Percentiles rank a stretch among this genome's conserved stretches.
Evolutionary conservation across 164 flowering plant species (phyloP).

Genomic region (Malania oleifera): DNA sequence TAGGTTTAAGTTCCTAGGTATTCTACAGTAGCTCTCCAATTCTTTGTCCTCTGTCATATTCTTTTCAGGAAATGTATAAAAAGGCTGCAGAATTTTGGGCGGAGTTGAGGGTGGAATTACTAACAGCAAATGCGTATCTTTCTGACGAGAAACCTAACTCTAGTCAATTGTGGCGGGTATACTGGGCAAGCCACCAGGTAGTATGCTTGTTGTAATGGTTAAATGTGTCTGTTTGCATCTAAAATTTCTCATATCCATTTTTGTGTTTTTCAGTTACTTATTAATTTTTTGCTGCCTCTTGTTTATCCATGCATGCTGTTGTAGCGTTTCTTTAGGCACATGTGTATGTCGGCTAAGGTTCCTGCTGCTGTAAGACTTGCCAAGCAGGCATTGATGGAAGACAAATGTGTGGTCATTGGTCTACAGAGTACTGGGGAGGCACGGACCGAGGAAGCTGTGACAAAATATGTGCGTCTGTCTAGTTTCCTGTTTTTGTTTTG

Average conservation of each 20-base stretch:
- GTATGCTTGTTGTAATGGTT: neutral
- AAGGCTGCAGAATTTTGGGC: conserved; percentile 98
- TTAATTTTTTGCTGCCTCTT: neutral
- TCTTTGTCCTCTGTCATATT: neutral
- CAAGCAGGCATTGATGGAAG: conserved; percentile 64
- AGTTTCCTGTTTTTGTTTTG: neutral
- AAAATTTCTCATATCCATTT: neutral
- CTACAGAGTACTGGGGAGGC: conserved; percentile 99
- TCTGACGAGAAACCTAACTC: conserved; percentile 62
- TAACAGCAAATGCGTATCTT: conserved; percentile 71
- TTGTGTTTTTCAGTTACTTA: neutral
- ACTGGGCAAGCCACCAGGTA: conserved; percentile 99
- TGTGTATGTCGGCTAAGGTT: conserved; percentile 99
- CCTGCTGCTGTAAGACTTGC: conserved; percentile 82
- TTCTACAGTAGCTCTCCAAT: neutral
- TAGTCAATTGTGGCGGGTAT: conserved; percentile 82
- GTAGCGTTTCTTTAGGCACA: conserved; percentile 96
- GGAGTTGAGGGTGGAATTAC: conserved; percentile 76
- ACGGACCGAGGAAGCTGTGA: conserved; percentile 93
- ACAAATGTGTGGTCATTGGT: conserved; percentile 94
- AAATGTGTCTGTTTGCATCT: neutral
- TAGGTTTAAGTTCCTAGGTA: too few relatives aligned
- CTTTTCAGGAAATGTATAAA: conserved; percentile 68
- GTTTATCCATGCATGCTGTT: conserved; percentile 12
- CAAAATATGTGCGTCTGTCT: conserved; percentile 72